phyloP scores from a whole-genome alignment of 768 basidiomycete species.

The Leccinum subtestaceum region DNA sequence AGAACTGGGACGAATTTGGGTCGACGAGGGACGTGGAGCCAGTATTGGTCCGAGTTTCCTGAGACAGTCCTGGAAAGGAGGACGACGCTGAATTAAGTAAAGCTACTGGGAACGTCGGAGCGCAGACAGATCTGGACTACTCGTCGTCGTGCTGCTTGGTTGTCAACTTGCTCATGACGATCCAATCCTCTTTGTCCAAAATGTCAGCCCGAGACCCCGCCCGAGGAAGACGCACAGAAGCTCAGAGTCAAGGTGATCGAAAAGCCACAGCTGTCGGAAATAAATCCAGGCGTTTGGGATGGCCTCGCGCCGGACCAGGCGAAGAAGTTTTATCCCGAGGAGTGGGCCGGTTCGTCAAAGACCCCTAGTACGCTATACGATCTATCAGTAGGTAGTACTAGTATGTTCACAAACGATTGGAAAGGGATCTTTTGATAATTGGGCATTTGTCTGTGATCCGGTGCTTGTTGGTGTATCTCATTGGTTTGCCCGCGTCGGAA shows the following conservation, averaged over 20 bases:
- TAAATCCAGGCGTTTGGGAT: constrained; percentile 98
- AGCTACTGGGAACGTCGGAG: constrained; percentile 9
- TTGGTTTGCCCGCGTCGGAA: constrained; percentile 64
- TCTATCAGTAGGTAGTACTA: constrained; percentile 54
- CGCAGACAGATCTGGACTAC: not conserved
- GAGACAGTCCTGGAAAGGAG: constrained; percentile 24
- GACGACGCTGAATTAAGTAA: constrained; percentile 6
- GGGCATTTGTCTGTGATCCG: constrained; percentile 97
- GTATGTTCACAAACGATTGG: constrained; percentile 44
- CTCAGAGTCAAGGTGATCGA: constrained; percentile 81
- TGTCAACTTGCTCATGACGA: no score
- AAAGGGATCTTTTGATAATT: constrained; percentile 91
- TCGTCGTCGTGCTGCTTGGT: no score
- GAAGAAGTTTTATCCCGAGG: constrained; percentile 85
- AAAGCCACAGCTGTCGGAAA: constrained; percentile 96
- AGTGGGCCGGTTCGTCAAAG: constrained; percentile 79
- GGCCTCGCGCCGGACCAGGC: constrained; percentile 69
- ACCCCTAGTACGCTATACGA: constrained; percentile 72
- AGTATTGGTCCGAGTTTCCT: constrained; percentile 24
- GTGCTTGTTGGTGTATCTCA: constrained; percentile 85
- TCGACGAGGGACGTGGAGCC: constrained; percentile 33
- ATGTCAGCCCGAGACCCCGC: not conserved
- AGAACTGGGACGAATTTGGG: constrained; percentile 57
- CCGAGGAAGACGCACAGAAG: constrained; percentile 18
- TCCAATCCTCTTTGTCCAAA: not conserved